Percentiles rank a stretch among this genome's conserved stretches.
phyloP scores from a whole-genome alignment of 495 filamentous ascomycete species.

The Podospora tetraspora region DNA sequence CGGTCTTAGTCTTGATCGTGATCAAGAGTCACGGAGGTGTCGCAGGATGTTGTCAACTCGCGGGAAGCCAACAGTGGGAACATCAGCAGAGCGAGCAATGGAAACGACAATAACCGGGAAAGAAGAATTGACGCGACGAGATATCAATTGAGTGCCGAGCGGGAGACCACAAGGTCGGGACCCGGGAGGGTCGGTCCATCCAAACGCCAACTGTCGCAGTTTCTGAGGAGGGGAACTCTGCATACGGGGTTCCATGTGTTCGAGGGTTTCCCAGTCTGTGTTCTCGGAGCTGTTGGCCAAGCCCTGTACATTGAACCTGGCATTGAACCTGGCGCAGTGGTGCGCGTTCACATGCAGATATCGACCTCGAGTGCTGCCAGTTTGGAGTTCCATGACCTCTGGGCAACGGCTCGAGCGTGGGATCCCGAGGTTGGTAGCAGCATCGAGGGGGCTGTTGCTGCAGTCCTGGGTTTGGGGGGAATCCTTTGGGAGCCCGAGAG shows the following conservation, averaged over 20 bases:
- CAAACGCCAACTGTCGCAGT: constrained; percentile 11
- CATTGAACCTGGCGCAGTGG: too few relatives aligned
- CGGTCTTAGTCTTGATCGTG: neutral
- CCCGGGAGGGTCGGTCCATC: neutral
- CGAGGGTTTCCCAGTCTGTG: neutral
- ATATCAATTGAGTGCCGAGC: neutral
- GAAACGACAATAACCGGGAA: neutral
- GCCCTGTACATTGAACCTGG: too few relatives aligned
- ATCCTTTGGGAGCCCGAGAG: neutral
- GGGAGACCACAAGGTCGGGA: neutral
- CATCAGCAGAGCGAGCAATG: too few relatives aligned
- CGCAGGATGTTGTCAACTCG: neutral
- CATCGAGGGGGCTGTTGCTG: neutral
- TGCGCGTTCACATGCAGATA: too few relatives aligned
- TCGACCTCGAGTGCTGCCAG: neutral
- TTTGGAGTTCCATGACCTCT: neutral
- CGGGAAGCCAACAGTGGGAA: neutral
- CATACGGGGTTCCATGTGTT: neutral
- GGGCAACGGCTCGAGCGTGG: neutral
- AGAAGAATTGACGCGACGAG: neutral
- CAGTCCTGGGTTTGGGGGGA: neutral
- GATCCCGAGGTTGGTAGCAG: neutral
- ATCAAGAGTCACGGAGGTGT: neutral
- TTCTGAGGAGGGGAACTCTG: neutral
- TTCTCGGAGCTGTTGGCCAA: neutral